Conservation (phyloP, 2,329 filamentous ascomycete species). For the Exophiala xenobiotica region DNA sequence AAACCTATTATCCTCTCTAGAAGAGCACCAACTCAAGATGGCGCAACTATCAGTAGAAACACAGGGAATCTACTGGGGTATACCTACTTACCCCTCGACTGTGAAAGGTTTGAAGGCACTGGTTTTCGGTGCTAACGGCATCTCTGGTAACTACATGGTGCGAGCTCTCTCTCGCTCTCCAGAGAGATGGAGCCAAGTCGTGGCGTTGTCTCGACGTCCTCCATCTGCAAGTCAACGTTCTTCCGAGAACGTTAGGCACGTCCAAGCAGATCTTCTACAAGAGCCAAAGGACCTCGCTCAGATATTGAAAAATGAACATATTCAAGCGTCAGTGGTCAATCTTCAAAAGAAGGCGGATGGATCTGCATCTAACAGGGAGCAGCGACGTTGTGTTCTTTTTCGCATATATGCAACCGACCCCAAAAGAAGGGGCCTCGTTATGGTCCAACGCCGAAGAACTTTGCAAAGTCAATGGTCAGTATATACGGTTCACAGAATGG, state of each 20-base stretch:
- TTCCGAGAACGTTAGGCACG: conserved; percentile 46
- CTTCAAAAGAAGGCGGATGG: conserved; percentile 46
- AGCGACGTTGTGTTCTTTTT: conserved; percentile 60
- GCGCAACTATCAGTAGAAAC: conserved; percentile 22
- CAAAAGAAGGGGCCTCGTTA: conserved; percentile 44
- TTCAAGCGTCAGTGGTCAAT: conserved; percentile 16
- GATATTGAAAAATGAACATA: conserved; percentile 22
- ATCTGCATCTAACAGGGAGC: too few relatives aligned
- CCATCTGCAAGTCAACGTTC: conserved; percentile 40
- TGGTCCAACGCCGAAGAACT: conserved; percentile 55
- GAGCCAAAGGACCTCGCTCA: conserved; percentile 34
- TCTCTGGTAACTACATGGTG: conserved; percentile 54
- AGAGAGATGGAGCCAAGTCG: conserved; percentile 54
- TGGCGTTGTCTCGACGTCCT: conserved; percentile 49
- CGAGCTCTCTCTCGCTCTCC: conserved; percentile 46
- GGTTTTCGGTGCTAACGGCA: conserved; percentile 55
- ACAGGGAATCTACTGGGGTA: conserved; percentile 50
- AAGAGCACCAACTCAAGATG: too few relatives aligned
- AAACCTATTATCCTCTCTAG: too few relatives aligned
- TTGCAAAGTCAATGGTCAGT: conserved; percentile 49
- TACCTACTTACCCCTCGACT: conserved; percentile 47
- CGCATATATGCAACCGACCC: conserved; percentile 53
- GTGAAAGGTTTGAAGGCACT: conserved; percentile 50
- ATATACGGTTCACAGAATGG: too few relatives aligned
- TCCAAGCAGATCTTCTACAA: conserved; percentile 40